A percentile compares a stretch with the other conserved stretches of the same genome.
phyloP scores from a whole-genome alignment of 2,329 filamentous ascomycete genomes.

The Ophiobolus disseminans region DNA sequence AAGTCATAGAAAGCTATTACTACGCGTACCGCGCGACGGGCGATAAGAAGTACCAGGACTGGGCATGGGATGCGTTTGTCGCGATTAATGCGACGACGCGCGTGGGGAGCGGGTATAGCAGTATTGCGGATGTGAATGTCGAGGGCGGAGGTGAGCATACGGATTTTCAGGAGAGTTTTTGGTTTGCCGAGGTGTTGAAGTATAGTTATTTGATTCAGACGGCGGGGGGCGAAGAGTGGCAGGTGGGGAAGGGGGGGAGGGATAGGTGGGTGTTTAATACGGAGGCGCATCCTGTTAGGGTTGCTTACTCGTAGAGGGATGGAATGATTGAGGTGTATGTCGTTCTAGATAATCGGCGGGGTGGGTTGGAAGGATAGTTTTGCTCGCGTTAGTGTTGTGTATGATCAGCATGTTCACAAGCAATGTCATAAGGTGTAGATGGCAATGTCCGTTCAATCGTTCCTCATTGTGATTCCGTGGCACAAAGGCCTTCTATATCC shows the following conservation, averaged over 20 bases:
- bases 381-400: background rate
- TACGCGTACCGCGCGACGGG: conserved; percentile 85
- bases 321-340: too few relatives aligned
- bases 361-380: conserved; percentile 8
- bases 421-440: too few relatives aligned
- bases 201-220: conserved; percentile 76
- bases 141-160: conserved; percentile 65
- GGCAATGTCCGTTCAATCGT: background rate
- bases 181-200: conserved; percentile 88
- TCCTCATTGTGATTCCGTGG: conserved; percentile 5
- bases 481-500: conserved; percentile 16
- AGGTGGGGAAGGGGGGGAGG: conserved; percentile 57
- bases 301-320: too few relatives aligned
- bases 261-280: conserved; percentile 70
- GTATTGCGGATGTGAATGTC: conserved; percentile 70
- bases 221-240: conserved; percentile 66
- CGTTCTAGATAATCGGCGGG: too few relatives aligned
- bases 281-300: conserved; percentile 67
- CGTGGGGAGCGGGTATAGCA: conserved; percentile 71
- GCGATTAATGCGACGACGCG: conserved; percentile 70
- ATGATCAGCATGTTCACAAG: background rate
- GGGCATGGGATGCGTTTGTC: conserved; percentile 80
- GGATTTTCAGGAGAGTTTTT: conserved; percentile 85
- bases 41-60: conserved; percentile 77
- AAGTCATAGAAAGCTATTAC: conserved; percentile 85